These are phyloP conservation scores for Nephelium lappaceum DNA, from an alignment of 345 rosid genomes.

Conservation along the genomic window DNA sequence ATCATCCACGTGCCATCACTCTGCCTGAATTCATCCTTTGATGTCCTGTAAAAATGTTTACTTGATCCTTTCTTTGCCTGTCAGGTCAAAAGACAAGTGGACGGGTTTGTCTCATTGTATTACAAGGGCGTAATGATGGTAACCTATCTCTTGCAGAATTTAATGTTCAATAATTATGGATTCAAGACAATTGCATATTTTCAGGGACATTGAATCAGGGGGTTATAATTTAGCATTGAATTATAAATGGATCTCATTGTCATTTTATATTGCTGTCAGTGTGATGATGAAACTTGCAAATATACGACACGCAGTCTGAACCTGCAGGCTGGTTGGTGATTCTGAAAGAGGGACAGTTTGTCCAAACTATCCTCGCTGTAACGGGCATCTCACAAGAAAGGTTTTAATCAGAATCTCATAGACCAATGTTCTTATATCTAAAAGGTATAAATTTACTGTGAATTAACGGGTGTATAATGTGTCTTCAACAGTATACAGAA, in stretches of 20 bases:
- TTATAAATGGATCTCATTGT: slow-evolving; percentile 6
- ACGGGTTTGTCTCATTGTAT: slow-evolving; percentile 67
- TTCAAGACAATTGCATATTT: background rate
- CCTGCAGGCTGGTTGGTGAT: slow-evolving; percentile 71
- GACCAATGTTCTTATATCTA: background rate
- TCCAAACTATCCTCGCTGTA: slow-evolving; percentile 90
- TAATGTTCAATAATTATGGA: background rate
- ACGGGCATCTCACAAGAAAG: slow-evolving; percentile 80
- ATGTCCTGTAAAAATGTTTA: slow-evolving; percentile 5
- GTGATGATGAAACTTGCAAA: slow-evolving; percentile 96
- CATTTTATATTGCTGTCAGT: slow-evolving; percentile 43
- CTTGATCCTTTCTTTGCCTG: slow-evolving; percentile 12
- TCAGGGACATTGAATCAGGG: background rate
- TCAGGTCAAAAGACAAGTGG: slow-evolving; percentile 90
- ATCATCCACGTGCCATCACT: background rate
- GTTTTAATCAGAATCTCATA: slow-evolving; percentile 30
- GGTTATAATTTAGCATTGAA: background rate
- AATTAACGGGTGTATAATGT: background rate
- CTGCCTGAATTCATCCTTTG: background rate
- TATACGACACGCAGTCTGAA: slow-evolving; percentile 68
- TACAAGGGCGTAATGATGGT: slow-evolving; percentile 94
- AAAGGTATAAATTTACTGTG: background rate
- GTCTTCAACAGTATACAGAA: slow-evolving; percentile 67
- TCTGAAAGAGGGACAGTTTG: slow-evolving; percentile 96
- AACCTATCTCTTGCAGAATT: slow-evolving; percentile 29